Conservation (phyloP, 441 rosid genomes). For the Theobroma grandiflorum region DNA sequence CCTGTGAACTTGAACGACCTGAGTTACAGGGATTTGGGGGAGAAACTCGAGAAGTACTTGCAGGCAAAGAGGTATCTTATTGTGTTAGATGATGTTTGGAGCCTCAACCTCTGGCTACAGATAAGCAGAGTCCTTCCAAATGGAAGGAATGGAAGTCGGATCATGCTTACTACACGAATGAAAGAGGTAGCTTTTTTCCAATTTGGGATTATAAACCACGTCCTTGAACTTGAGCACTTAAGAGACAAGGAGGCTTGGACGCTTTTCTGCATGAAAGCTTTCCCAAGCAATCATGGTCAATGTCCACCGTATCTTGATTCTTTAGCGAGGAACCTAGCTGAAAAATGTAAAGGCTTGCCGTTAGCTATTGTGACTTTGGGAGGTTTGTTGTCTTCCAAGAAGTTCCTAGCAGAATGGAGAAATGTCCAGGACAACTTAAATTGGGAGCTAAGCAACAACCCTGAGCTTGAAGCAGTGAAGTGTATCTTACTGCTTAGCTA, state of each 20-base stretch:
- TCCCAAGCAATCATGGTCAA: slow-evolving; percentile 27
- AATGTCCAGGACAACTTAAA: slow-evolving; percentile 35
- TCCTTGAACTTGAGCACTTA: slow-evolving; percentile 34
- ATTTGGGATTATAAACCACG: slow-evolving; percentile 25
- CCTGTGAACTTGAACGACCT: slow-evolving; percentile 31
- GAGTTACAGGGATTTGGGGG: slow-evolving; percentile 39
- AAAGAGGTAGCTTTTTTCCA: slow-evolving; percentile 36
- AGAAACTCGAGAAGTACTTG: slow-evolving; percentile 35
- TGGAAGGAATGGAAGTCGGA: slow-evolving; percentile 36
- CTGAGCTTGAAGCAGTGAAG: slow-evolving; percentile 33
- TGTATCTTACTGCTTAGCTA: slow-evolving; percentile 47
- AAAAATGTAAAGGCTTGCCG: slow-evolving; percentile 45
- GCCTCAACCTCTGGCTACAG: slow-evolving; percentile 34
- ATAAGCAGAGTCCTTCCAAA: slow-evolving; percentile 44
- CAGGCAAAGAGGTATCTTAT: slow-evolving; percentile 39
- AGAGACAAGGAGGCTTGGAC: slow-evolving; percentile 37
- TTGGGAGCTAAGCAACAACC: slow-evolving; percentile 44
- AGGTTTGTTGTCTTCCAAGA: slow-evolving; percentile 43
- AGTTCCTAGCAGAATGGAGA: slow-evolving; percentile 40
- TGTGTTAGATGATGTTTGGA: slow-evolving; percentile 51
- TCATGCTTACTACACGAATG: slow-evolving; percentile 43
- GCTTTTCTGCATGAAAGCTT: slow-evolving; percentile 50
- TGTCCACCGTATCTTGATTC: slow-evolving; percentile 33
- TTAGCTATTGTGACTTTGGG: slow-evolving; percentile 53
- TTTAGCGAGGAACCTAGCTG: slow-evolving; percentile 34